phyloP scores from a whole-genome alignment of 371 early-diverging fungal genomes.

The Fennellomyces sp. region DNA sequence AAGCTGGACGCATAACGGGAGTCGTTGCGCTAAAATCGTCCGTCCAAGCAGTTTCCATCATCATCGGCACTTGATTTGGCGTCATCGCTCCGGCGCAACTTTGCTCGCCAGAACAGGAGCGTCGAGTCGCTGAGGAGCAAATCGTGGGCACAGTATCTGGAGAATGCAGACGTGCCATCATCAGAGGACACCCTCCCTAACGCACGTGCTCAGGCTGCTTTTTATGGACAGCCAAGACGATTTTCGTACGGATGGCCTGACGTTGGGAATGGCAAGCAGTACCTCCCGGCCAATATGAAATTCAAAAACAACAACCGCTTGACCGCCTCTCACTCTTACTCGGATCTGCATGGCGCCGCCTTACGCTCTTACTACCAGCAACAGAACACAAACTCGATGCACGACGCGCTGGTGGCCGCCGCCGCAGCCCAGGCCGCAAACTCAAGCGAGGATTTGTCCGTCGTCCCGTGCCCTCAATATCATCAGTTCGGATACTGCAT shows the following conservation, averaged over 20 bases:
- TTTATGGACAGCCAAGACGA: slow-evolving; percentile 28
- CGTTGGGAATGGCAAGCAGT: slow-evolving; percentile 3
- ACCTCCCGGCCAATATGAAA: slow-evolving; percentile 11
- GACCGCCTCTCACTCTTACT: slow-evolving; percentile 30
- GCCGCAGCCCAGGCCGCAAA: background rate
- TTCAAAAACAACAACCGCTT: slow-evolving; percentile 13
- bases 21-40: no score
- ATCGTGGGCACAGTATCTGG: slow-evolving; percentile 53
- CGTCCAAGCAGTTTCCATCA: slow-evolving; percentile 44
- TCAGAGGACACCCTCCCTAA: slow-evolving; percentile 12
- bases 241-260: slow-evolving; percentile 38
- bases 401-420: slow-evolving; percentile 10
- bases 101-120: slow-evolving; percentile 35
- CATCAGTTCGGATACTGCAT: slow-evolving; percentile 65
- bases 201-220: slow-evolving; percentile 31
- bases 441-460: slow-evolving; percentile 1
- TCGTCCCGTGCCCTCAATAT: slow-evolving; percentile 34
- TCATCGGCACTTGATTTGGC: slow-evolving; percentile 48
- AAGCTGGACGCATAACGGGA: no score
- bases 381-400: slow-evolving; percentile 2
- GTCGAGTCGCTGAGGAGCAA: slow-evolving; percentile 47
- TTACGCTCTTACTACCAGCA: slow-evolving; percentile 13
- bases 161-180: slow-evolving; percentile 11
- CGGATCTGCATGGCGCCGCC: slow-evolving; percentile 32
- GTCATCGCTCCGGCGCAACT: slow-evolving; percentile 26